Conservation (phyloP, 1,284 basidiomycete species). For the Naganishia cerealis region DNA sequence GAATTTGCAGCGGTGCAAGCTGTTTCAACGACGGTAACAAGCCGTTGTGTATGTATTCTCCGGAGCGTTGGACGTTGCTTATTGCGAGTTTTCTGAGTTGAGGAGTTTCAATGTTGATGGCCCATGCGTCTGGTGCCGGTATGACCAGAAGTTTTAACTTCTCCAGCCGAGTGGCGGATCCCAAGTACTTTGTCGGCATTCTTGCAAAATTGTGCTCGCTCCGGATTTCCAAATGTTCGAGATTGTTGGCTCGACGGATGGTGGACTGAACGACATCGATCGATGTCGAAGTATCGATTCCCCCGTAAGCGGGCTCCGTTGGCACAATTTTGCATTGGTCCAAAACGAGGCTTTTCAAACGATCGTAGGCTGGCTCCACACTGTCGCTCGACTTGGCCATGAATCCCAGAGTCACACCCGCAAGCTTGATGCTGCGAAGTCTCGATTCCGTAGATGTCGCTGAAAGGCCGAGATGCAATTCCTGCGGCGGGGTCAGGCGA, state of each 20-base stretch:
- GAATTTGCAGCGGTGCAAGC: conserved; percentile 14
- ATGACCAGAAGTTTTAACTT: conserved; percentile 12
- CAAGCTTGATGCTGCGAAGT: conserved; percentile 3
- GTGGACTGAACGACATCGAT: too few relatives aligned
- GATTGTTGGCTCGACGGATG: background rate
- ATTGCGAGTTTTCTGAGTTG: background rate
- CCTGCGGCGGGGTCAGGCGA: background rate
- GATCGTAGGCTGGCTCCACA: background rate
- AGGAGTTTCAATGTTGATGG: conserved; percentile 1
- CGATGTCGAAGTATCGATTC: too few relatives aligned
- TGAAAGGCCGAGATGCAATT: conserved; percentile 2
- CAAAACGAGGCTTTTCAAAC: conserved; percentile 4
- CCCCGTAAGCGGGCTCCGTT: too few relatives aligned
- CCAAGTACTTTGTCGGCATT: background rate
- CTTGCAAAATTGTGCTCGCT: too few relatives aligned
- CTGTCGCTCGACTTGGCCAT: background rate
- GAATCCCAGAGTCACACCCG: background rate
- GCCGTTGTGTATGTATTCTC: too few relatives aligned
- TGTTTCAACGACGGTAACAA: conserved; percentile 19
- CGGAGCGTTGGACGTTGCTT: background rate
- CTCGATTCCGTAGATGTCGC: background rate
- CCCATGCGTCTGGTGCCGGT: conserved; percentile 5
- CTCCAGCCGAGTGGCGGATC: background rate
- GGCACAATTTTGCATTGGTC: background rate
- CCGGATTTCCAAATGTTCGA: too few relatives aligned